A percentile compares a stretch with the other conserved stretches of the same genome.
Evolutionary conservation across 2,329 filamentous ascomycete genomes (phyloP).

Genomic region (Penicillium sp.): DNA sequence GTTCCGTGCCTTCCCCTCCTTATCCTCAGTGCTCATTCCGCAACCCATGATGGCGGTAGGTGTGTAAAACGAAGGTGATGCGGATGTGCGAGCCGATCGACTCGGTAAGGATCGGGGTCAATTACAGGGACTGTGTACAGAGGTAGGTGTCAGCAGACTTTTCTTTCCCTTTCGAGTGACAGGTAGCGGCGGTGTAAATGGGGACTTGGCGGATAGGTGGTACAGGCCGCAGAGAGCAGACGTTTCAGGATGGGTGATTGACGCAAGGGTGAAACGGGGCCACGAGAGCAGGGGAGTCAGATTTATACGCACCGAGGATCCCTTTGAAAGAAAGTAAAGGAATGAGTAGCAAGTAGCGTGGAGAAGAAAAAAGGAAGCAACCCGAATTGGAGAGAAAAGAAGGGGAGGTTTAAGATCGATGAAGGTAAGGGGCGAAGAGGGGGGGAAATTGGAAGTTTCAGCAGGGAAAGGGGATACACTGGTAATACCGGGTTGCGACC

Average conservation of each 20-base stretch:
- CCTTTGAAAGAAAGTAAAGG: neutral
- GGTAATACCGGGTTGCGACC: conserved; percentile 4
- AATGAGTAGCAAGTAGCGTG: neutral
- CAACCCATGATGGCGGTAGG: conserved; percentile 83
- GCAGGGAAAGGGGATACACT: conserved; percentile 24
- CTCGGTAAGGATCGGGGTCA: conserved; percentile 7
- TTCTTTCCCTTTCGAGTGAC: neutral
- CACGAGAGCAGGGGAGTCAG: conserved; percentile 4
- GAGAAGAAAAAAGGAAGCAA: conserved; percentile 14
- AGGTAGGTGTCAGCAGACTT: conserved; percentile 6
- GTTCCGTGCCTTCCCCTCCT: conserved; percentile 99
- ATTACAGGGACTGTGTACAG: conserved; percentile 9
- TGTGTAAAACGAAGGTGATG: conserved; percentile 14
- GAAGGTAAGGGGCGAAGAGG: conserved; percentile 20
- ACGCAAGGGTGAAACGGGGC: conserved; percentile 23
- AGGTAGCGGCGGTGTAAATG: conserved; percentile 10
- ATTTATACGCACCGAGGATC: conserved; percentile 10
- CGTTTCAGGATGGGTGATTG: conserved; percentile 23
- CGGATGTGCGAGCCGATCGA: conserved; percentile 11
- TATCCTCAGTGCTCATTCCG: conserved; percentile 99
- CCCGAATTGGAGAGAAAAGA: conserved; percentile 7
- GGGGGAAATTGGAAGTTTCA: conserved; percentile 28
- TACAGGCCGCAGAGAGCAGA: conserved; percentile 20
- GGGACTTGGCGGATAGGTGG: conserved; percentile 15
- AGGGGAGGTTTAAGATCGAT: conserved; percentile 21